These are phyloP conservation scores for Pterula multifida DNA, from an alignment of 1,284 basidiomycete genomes.

Conservation along the genomic window DNA sequence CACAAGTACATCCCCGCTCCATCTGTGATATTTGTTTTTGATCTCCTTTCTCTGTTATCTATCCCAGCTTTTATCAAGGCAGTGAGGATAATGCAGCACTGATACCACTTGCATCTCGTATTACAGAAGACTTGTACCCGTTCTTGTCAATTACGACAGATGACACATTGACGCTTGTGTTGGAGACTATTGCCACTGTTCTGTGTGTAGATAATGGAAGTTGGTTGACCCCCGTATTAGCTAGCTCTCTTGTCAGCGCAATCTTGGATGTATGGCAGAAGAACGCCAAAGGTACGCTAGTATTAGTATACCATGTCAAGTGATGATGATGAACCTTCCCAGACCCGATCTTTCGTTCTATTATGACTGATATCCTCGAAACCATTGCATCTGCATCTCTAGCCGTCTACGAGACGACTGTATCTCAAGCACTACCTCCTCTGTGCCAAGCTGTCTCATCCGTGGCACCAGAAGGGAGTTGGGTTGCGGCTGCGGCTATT, in stretches of 20 bases:
- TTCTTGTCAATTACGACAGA: slow-evolving; percentile 74
- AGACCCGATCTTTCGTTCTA: slow-evolving; percentile 86
- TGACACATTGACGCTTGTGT: slow-evolving; percentile 82
- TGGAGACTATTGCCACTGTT: slow-evolving; percentile 77
- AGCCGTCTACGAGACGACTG: slow-evolving; percentile 59
- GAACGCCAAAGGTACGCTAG: slow-evolving; percentile 60
- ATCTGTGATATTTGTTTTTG: slow-evolving; percentile 1
- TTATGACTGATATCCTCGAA: slow-evolving; percentile 74
- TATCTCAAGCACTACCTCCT: slow-evolving; percentile 61
- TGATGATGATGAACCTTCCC: slow-evolving; percentile 7
- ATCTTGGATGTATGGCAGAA: slow-evolving; percentile 74
- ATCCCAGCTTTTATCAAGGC: slow-evolving; percentile 54
- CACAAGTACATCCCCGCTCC: slow-evolving; percentile 49
- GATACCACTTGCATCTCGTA: slow-evolving; percentile 55
- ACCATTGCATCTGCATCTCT: slow-evolving; percentile 51
- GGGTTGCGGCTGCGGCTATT: slow-evolving; percentile 67
- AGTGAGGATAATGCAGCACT: slow-evolving; percentile 43
- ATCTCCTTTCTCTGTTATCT: neutral
- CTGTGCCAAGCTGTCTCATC: slow-evolving; percentile 55
- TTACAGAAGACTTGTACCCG: slow-evolving; percentile 78
- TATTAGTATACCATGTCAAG: neutral
- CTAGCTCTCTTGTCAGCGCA: slow-evolving; percentile 50
- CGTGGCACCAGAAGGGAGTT: slow-evolving; percentile 51
- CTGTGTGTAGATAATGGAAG: slow-evolving; percentile 62
- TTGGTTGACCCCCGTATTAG: slow-evolving; percentile 57